Percentiles rank a stretch among this genome's conserved stretches.
Conservation (phyloP, 108 stramenopile genomes). For the Nitzschia putrida region DNA sequence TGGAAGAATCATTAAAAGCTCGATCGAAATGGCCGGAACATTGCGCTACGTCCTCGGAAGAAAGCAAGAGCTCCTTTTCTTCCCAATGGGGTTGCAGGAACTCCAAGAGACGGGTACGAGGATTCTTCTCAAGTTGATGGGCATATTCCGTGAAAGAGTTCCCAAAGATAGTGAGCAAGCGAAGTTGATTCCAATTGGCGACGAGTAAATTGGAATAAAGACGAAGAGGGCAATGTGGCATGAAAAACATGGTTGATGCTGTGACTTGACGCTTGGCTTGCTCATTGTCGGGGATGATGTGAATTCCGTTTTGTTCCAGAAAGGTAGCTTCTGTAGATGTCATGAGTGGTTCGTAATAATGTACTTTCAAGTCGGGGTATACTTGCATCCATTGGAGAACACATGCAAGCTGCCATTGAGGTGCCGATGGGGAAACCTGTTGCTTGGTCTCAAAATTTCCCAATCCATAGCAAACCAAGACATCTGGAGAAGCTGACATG, state of each 20-base stretch:
- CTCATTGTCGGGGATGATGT: slow-evolving; percentile 42
- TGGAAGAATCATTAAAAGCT: slow-evolving; percentile 48
- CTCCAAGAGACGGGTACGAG: slow-evolving; percentile 11
- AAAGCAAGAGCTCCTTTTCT: background rate
- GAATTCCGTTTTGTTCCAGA: slow-evolving; percentile 13
- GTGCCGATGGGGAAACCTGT: slow-evolving; percentile 23
- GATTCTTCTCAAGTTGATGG: slow-evolving; percentile 23
- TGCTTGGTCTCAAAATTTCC: slow-evolving; percentile 43
- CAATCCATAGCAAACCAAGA: slow-evolving; percentile 55
- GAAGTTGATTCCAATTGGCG: slow-evolving; percentile 37
- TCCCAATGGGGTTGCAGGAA: slow-evolving; percentile 30
- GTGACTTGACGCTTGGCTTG: slow-evolving; percentile 25
- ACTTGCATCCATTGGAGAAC: slow-evolving; percentile 2
- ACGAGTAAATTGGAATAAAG: slow-evolving; percentile 44
- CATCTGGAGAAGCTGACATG: background rate
- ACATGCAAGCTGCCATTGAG: slow-evolving; percentile 49
- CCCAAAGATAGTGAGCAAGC: slow-evolving; percentile 31
- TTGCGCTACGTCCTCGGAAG: slow-evolving; percentile 16
- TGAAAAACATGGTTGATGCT: slow-evolving; percentile 43
- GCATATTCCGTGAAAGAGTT: slow-evolving; percentile 36
- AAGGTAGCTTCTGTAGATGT: slow-evolving; percentile 23
- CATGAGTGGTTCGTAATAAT: slow-evolving; percentile 47
- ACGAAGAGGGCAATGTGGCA: slow-evolving; percentile 53
- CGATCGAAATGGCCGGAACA: slow-evolving; percentile 37
- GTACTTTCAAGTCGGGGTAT: background rate